phyloP scores from a whole-genome alignment of 2,329 filamentous ascomycete species.

The Dothideomycetes sp. region DNA sequence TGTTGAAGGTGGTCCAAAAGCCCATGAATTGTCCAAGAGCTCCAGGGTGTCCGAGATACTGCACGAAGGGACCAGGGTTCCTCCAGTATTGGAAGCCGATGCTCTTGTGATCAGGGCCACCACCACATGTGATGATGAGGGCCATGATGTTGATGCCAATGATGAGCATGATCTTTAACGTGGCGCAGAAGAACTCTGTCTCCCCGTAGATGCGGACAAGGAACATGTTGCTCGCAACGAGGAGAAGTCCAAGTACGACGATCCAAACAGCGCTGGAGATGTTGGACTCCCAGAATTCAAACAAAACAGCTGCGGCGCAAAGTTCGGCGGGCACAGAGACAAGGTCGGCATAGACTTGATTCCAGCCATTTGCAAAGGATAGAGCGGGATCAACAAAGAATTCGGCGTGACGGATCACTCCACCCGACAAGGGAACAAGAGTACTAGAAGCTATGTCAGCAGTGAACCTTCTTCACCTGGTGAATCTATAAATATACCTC shows the following conservation, averaged over 20 bases:
- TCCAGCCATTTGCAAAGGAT: conserved; percentile 71
- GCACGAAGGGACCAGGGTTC: conserved; percentile 12
- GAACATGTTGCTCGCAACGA: conserved; percentile 7
- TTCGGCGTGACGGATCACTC: conserved; percentile 51
- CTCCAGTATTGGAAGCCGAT: conserved; percentile 13
- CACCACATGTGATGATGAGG: conserved; percentile 11
- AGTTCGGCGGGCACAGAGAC: conserved; percentile 7
- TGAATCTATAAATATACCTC: too few relatives aligned
- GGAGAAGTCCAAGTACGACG: conserved; percentile 9
- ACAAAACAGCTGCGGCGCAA: conserved; percentile 4
- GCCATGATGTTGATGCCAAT: conserved; percentile 13
- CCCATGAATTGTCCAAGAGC: conserved; percentile 10
- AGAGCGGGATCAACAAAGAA: conserved; percentile 66
- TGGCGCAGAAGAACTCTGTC: conserved; percentile 11
- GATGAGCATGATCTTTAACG: conserved; percentile 13
- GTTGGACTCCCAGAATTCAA: conserved; percentile 13
- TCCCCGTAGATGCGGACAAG: conserved; percentile 12
- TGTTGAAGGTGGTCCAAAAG: conserved; percentile 11
- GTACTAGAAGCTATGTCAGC: not conserved
- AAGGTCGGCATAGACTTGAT: conserved; percentile 60
- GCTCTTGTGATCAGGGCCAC: conserved; percentile 8
- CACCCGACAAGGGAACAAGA: conserved; percentile 10
- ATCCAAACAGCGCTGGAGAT: conserved; percentile 11
- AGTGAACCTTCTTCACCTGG: too few relatives aligned
- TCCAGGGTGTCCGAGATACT: conserved; percentile 10